Conservation (phyloP, 192 early-diverging fungal genomes). For the Coemansia sp. region DNA sequence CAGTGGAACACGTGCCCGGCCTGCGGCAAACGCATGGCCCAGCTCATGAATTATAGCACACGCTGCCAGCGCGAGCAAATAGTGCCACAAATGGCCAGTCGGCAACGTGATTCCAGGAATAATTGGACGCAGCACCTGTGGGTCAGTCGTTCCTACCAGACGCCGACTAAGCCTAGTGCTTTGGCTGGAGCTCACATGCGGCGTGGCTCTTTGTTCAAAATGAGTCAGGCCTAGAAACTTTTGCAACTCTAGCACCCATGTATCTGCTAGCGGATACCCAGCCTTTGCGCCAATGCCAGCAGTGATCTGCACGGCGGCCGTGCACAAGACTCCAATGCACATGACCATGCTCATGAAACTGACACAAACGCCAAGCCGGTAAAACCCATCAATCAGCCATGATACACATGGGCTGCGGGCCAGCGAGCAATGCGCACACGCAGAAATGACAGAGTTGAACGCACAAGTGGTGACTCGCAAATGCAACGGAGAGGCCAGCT, state of each 20-base stretch:
- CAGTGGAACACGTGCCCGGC: slow-evolving; percentile 8
- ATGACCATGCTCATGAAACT: slow-evolving; percentile 21
- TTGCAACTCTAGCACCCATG: not conserved
- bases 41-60: slow-evolving; percentile 40
- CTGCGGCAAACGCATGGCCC: slow-evolving; percentile 44
- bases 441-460: slow-evolving; percentile 5
- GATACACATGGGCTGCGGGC: not conserved
- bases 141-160: not conserved
- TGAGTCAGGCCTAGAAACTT: not conserved
- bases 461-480: slow-evolving; percentile 21
- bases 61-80: slow-evolving; percentile 18
- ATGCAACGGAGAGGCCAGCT: slow-evolving; percentile 42
- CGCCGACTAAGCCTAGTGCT: not conserved
- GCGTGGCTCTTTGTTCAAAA: not conserved
- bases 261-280: not conserved
- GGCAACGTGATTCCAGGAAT: slow-evolving; percentile 49
- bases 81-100: slow-evolving; percentile 32
- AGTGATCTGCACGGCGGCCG: slow-evolving; percentile 27
- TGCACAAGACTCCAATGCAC: slow-evolving; percentile 11
- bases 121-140: slow-evolving; percentile 23
- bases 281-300: slow-evolving; percentile 1
- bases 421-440: not conserved
- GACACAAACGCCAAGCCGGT: slow-evolving; percentile 10
- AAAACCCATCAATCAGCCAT: slow-evolving; percentile 17
- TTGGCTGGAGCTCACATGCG: not conserved